Conservation (phyloP, 495 filamentous ascomycete genomes). For the Podospora australis region DNA sequence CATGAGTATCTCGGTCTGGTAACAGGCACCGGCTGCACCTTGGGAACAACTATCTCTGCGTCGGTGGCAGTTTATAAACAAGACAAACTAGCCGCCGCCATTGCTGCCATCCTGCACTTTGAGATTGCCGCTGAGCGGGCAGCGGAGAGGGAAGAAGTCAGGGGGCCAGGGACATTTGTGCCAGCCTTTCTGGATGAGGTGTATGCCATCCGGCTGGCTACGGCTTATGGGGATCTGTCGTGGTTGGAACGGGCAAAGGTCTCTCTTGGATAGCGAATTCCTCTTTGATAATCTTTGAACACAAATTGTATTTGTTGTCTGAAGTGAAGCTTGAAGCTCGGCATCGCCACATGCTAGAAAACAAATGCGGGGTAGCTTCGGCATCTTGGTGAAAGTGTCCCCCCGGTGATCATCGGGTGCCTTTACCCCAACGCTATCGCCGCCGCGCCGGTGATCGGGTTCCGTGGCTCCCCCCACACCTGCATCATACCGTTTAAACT, state of each 20-base stretch:
- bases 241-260: slow-evolving; percentile 57
- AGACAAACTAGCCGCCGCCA: slow-evolving; percentile 60
- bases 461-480: too few species aligned
- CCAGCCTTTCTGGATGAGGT: slow-evolving; percentile 75
- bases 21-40: slow-evolving; percentile 81
- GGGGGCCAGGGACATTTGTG: slow-evolving; percentile 83
- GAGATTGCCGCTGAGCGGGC: slow-evolving; percentile 83
- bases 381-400: too few species aligned
- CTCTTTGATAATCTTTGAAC: too few species aligned
- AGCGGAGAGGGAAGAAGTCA: slow-evolving; percentile 50
- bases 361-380: too few species aligned
- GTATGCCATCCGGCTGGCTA: slow-evolving; percentile 45
- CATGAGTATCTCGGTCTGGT: slow-evolving; percentile 70
- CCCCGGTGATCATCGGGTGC: too few species aligned
- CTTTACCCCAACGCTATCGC: too few species aligned
- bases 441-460: too few species aligned
- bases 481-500: too few species aligned
- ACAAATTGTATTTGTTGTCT: too few species aligned
- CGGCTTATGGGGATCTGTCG: slow-evolving; percentile 37
- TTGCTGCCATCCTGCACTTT: slow-evolving; percentile 67
- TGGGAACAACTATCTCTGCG: slow-evolving; percentile 75
- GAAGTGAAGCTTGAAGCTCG: too few species aligned
- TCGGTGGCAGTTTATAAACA: slow-evolving; percentile 54
- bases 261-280: slow-evolving; percentile 1
- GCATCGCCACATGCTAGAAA: too few species aligned